Conservation (phyloP, 148 eudicot genomes). For the Spergularia marina region DNA sequence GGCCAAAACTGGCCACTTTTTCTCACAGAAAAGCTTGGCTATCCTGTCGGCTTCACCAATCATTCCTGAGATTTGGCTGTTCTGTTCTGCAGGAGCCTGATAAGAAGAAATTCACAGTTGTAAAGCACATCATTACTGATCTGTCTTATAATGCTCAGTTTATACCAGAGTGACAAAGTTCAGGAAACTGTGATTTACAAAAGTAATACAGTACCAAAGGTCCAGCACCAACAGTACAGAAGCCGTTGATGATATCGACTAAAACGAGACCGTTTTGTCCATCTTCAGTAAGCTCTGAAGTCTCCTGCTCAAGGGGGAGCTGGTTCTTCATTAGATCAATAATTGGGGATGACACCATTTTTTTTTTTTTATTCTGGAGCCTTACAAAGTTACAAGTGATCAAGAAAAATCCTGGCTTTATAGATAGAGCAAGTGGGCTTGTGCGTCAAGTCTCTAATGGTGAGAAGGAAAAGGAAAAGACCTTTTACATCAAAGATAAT, state of each 20-base stretch:
- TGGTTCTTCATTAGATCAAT: constrained; percentile 52
- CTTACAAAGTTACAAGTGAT: background rate
- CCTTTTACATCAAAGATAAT: background rate
- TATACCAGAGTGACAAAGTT: background rate
- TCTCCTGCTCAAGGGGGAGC: constrained; percentile 57
- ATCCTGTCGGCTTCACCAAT: constrained; percentile 64
- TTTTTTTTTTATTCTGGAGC: background rate
- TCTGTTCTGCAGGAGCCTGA: constrained; percentile 66
- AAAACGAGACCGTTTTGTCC: constrained; percentile 70
- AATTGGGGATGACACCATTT: constrained; percentile 35
- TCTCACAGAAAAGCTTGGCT: constrained; percentile 59
- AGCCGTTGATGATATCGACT: constrained; percentile 90
- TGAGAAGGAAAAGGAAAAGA: background rate
- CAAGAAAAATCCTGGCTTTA: background rate
- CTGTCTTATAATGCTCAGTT: background rate
- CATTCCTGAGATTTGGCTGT: constrained; percentile 73
- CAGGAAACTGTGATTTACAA: background rate
- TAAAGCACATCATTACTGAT: background rate
- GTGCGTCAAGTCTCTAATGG: background rate
- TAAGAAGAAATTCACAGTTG: background rate
- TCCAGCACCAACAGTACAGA: constrained; percentile 94
- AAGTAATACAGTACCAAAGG: constrained; percentile 68
- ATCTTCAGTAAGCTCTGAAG: constrained; percentile 34
- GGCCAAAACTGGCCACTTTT: constrained; percentile 77
- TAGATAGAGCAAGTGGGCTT: constrained; percentile 9